phyloP scores from a whole-genome alignment of 345 rosid species.

The Draba incana region DNA sequence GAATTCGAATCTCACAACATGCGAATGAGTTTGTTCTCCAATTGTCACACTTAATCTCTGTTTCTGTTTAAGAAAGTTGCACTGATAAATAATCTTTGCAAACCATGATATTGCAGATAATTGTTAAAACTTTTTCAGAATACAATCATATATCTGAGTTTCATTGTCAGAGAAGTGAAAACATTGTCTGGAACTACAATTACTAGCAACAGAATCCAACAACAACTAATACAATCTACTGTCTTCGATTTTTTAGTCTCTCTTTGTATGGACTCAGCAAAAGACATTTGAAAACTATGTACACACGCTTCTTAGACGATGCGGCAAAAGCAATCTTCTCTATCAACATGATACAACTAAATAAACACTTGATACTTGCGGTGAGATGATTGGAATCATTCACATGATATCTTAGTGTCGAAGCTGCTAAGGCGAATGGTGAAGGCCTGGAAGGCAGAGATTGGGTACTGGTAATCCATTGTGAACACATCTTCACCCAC shows the following conservation, averaged over 20 bases:
- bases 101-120: background rate
- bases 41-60: conserved; percentile 43
- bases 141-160: background rate
- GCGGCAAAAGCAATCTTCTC: conserved; percentile 29
- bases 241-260: conserved; percentile 22
- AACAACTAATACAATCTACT: conserved; percentile 32
- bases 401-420: conserved; percentile 89
- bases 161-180: conserved; percentile 14
- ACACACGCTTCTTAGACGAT: conserved; percentile 30
- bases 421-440: conserved; percentile 96
- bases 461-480: conserved; percentile 92
- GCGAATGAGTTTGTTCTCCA: conserved; percentile 69
- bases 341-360: conserved; percentile 31
- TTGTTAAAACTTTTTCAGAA: background rate
- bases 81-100: conserved; percentile 4
- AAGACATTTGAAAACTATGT: conserved; percentile 36
- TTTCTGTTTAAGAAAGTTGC: too few relatives aligned
- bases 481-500: conserved; percentile 94
- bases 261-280: conserved; percentile 33
- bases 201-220: conserved; percentile 12
- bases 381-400: conserved; percentile 48
- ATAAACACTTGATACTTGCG: background rate
- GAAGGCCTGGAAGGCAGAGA: conserved; percentile 92
- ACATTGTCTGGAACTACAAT: conserved; percentile 35
- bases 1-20: conserved; percentile 55